phyloP scores from a whole-genome alignment of 192 early-diverging fungal genomes.

The Dimargaris xerosporica region DNA sequence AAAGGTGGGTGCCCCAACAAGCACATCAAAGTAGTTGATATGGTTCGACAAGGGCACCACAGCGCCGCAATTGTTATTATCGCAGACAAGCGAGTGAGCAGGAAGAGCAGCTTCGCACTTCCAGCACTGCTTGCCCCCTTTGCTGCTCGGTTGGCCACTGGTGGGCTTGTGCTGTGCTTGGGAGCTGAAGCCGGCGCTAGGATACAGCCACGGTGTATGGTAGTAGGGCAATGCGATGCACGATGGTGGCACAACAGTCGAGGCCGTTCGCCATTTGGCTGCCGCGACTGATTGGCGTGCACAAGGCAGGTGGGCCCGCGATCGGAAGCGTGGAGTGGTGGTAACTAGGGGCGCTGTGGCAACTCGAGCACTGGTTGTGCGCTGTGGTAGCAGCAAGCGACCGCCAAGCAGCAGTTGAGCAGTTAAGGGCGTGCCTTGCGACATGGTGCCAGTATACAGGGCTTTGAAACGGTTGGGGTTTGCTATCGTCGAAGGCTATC shows the following conservation, averaged over 20 bases:
- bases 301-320: not conserved
- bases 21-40: conserved; percentile 33
- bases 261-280: not conserved
- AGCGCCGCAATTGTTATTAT: conserved; percentile 26
- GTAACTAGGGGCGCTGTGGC: too few species aligned
- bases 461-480: too few species aligned
- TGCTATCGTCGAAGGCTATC: too few species aligned
- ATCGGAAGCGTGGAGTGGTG: too few species aligned
- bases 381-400: too few species aligned
- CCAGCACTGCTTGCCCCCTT: conserved; percentile 31
- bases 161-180: not conserved
- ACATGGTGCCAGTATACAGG: too few species aligned
- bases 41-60: conserved; percentile 29
- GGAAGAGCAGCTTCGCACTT: conserved; percentile 30
- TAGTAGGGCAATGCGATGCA: not conserved
- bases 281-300: not conserved
- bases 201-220: not conserved
- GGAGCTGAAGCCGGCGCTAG: not conserved
- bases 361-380: too few species aligned
- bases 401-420: too few species aligned
- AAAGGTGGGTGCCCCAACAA: conserved; percentile 28
- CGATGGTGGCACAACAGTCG: not conserved
- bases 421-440: too few species aligned
- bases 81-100: conserved; percentile 26
- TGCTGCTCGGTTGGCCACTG: too few species aligned